A percentile compares a stretch with the other conserved stretches of the same genome.
Evolutionary conservation across 352 stramenopile genomes (phyloP).

Genomic region (Phytophthora uliginosa): DNA sequence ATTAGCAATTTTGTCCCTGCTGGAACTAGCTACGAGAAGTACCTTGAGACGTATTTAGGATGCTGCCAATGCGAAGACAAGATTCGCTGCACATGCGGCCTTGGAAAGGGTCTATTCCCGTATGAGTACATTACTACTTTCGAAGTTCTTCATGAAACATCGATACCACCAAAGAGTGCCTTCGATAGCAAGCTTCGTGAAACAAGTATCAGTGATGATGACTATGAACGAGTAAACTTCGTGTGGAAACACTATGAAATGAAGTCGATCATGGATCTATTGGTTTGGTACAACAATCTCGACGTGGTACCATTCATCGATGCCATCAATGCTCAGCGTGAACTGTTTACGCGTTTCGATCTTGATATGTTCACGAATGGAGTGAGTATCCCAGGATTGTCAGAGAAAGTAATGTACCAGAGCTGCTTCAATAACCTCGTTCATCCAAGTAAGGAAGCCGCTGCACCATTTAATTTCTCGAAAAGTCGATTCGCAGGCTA

Average conservation of each 20-base stretch:
- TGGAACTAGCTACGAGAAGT: no score
- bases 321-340: not conserved
- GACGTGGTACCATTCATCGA: not conserved
- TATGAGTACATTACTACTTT: conserved; percentile 45
- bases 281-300: not conserved
- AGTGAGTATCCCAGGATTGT: not conserved
- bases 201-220: not conserved
- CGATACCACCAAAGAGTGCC: conserved; percentile 27
- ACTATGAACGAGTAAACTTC: not conserved
- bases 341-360: not conserved
- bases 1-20: no score
- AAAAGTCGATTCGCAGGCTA: no score
- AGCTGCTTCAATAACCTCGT: no score
- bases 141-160: no score
- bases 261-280: not conserved
- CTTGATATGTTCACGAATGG: not conserved
- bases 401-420: not conserved
- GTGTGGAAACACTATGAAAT: not conserved
- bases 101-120: conserved; percentile 10
- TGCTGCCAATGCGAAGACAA: conserved; percentile 42
- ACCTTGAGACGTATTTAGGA: conserved; percentile 35
- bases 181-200: conserved; percentile 28
- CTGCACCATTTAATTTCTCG: no score
- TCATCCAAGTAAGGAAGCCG: no score
- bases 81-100: conserved; percentile 31